Evolutionary conservation across 768 basidiomycete species (phyloP).

Genomic region (Kondoa malvinella): DNA sequence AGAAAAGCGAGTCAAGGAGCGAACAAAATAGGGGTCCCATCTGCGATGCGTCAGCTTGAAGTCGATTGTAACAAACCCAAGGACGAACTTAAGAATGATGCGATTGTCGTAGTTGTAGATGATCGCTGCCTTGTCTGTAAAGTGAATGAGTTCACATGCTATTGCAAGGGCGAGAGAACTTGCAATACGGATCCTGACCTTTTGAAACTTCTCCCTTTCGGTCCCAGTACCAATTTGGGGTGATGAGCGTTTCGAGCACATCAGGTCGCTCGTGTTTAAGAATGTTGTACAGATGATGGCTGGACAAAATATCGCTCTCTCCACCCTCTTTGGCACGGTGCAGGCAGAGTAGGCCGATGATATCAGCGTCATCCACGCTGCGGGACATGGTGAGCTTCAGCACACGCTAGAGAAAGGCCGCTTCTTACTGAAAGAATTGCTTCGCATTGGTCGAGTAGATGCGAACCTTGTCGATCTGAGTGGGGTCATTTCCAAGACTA

Average conservation of each 20-base stretch:
- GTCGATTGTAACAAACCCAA: constrained; percentile 15
- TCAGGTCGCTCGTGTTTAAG: constrained; percentile 30
- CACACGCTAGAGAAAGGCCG: not conserved
- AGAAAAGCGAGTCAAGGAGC: constrained; percentile 11
- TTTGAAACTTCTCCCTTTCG: constrained; percentile 31
- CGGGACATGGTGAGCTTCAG: not conserved
- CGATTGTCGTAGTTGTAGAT: constrained; percentile 26
- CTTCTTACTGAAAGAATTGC: constrained; percentile 31
- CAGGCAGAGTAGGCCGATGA: constrained; percentile 31
- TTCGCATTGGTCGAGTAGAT: constrained; percentile 28
- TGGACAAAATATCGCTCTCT: constrained; percentile 29
- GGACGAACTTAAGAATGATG: constrained; percentile 27
- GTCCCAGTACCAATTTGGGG: constrained; percentile 31
- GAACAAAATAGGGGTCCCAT: not conserved
- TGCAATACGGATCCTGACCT: constrained; percentile 27
- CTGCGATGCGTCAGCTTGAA: not conserved
- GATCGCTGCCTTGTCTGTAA: constrained; percentile 10
- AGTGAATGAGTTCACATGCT: constrained; percentile 1
- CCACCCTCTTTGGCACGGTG: constrained; percentile 30
- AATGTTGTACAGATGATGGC: constrained; percentile 30
- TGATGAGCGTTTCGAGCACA: constrained; percentile 25
- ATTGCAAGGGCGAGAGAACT: not conserved
- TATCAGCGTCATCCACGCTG: constrained; percentile 21
- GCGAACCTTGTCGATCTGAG: constrained; percentile 28
- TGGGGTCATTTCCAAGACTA: constrained; percentile 29